Evolutionary conservation across 2,329 filamentous ascomycete genomes (phyloP), one percentile per base, ranked within the genome.

Genomic region (Exophiala spinifera): DNA sequence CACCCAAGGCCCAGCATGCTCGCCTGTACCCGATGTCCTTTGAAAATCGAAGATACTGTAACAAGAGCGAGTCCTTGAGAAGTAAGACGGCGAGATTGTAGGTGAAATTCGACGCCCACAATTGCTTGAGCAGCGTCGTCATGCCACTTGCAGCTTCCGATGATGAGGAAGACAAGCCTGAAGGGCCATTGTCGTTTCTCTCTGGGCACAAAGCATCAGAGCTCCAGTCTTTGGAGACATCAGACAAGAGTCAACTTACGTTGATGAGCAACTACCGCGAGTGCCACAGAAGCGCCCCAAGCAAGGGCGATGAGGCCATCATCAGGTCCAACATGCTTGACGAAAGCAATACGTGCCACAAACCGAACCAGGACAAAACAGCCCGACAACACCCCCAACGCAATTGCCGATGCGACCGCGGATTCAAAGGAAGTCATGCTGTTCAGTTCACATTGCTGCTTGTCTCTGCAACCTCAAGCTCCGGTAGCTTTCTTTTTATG

Each of bases 41-140:
- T 8, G 51, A 57, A 36, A 57, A 54, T 15, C 55, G 55, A 43
- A 57, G 55, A 45, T 54, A 57, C 34, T 56, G 53, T 10, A 56
- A 48, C 11, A 56, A 45, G 4, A 56, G 23, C 1, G 53, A 56
- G 37, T 56, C 53, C 25, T 56, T 56, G 31, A 56, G 48, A 5
- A 56, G 39, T 5, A 56, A 45, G 28, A 56, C 53, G 8, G 48
- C 49, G 11, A 56, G 37, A 23, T 52, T 52, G 37, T 56, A 56
- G 25, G 53, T 52, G 10, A 56, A 23, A 33, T 49, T 56, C 6
- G 53, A 42, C 14, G 53, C 48, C 53, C 53, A 56, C n/a, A 47
- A 23, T 45, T 51, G 43, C 51, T 49, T 39, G n/a, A 39, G 36
- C 36, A 39, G 36, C 36, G 36, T 39, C 4, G 36, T 39, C 36